phyloP scores from a whole-genome alignment of 2,329 filamentous ascomycete species.

The Aspergillus luchuensis region DNA sequence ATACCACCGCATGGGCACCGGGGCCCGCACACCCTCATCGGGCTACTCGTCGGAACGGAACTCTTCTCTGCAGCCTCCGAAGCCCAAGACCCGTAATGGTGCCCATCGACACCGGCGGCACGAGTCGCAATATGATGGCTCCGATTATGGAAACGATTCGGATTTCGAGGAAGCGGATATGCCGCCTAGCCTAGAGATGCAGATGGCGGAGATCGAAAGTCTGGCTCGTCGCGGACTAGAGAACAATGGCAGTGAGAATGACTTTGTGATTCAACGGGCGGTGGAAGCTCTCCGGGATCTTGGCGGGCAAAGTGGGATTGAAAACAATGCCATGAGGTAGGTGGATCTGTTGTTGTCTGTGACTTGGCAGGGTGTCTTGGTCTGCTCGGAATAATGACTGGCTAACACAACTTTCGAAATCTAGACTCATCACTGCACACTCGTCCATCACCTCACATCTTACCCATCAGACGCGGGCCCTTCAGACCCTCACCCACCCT shows the following conservation, averaged over 20 bases:
- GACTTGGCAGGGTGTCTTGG: background rate
- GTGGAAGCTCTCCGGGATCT: slow-evolving; percentile 56
- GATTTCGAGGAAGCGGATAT: slow-evolving; percentile 57
- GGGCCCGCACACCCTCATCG: slow-evolving; percentile 28
- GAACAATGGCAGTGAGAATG: slow-evolving; percentile 54
- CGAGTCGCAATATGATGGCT: slow-evolving; percentile 57
- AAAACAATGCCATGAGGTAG: slow-evolving; percentile 59
- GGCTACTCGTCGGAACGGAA: slow-evolving; percentile 26
- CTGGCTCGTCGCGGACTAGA: slow-evolving; percentile 56
- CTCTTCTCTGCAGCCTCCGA: slow-evolving; percentile 36
- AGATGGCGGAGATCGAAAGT: slow-evolving; percentile 59
- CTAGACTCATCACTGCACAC: slow-evolving; percentile 60
- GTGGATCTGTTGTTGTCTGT: background rate
- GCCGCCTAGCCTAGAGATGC: slow-evolving; percentile 56
- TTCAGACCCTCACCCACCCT: slow-evolving; percentile 60
- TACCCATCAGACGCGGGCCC: slow-evolving; percentile 60
- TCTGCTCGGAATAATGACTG: background rate
- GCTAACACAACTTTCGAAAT: slow-evolving; percentile 8
- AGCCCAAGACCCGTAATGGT: slow-evolving; percentile 42
- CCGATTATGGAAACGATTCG: slow-evolving; percentile 60
- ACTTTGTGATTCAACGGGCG: slow-evolving; percentile 56
- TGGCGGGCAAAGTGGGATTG: slow-evolving; percentile 57
- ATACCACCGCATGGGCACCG: slow-evolving; percentile 30
- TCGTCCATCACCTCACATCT: slow-evolving; percentile 62
- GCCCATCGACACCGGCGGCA: slow-evolving; percentile 40